Evolutionary conservation across 2,329 filamentous ascomycete genomes (phyloP), one percentile per base, ranked within the genome.

Genomic region (Trichoderma atroviride): DNA sequence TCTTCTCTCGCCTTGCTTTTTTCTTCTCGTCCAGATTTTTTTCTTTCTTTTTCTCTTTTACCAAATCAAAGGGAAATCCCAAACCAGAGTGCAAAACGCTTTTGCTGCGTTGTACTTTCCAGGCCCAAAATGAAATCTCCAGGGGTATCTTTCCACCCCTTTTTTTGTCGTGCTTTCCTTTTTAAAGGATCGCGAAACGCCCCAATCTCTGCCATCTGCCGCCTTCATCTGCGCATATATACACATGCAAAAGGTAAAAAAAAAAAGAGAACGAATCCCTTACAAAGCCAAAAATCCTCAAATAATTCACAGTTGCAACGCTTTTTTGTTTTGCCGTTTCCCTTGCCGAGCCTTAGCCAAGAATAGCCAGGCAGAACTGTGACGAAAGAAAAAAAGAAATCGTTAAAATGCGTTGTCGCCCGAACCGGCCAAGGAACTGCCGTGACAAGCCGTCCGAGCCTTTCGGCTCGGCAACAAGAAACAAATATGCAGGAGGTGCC

Each of bases 231-330:
- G 68, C 63, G 69, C 69, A 58, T 62, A 64, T 50, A 35, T 56
- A 50, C 56, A 63, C 57, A 67, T 68, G 67, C 58, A 63, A 68
- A 55, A 43, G 57, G 40, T 33, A 58, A 64, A 50, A 43, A 43
- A 19, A 19, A 64, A 50, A 19, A 63, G 29, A 58, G 67, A 58
- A 47, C 50, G 64, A 60, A 58, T 43, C 43, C 67, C 63, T 58
- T 58, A 63, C 63, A 70, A 67, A 62, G 24, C 57, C 58, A 61
- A 70, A 62, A 70, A 70, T 37, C 52, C 66, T 60, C 37, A 56
- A 69, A 64, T 57, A 70, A 66, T 58, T 60, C 53, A 64, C 53
- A 69, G 67, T 37, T 70, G 59, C 69, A 69, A 59, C 66, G 56
- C 53, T 59, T 61, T 43, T 70, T 70, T 58, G 56, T 61, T 69